phyloP scores from a whole-genome alignment of 208 protist genomes.

The Phytomonas sp. region DNA sequence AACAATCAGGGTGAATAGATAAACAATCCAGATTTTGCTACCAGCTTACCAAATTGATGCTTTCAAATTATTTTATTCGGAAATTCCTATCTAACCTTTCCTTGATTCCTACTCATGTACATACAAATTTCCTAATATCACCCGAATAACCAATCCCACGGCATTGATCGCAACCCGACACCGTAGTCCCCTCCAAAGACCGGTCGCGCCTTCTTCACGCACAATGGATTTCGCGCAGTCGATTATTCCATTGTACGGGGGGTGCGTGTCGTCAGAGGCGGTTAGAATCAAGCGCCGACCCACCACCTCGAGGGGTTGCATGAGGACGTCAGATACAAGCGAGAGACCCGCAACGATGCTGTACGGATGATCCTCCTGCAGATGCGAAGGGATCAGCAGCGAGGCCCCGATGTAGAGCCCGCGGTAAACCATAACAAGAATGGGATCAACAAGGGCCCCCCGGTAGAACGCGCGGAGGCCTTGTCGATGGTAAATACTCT shows the following conservation, averaged over 20 bases:
- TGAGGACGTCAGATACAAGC: conserved; percentile 44
- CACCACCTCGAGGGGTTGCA: conserved; percentile 77
- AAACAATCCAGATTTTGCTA: neutral
- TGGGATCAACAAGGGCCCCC: conserved; percentile 43
- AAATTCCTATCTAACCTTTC: neutral
- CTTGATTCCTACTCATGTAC: neutral
- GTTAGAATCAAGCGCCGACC: conserved; percentile 67
- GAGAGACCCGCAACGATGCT: conserved; percentile 40
- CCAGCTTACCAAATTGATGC: neutral
- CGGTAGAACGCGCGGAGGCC: conserved; percentile 72
- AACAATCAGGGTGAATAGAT: neutral
- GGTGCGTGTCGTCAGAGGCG: conserved; percentile 35
- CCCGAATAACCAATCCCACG: conserved; percentile 20
- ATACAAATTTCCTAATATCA: conserved; percentile 8
- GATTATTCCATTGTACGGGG: conserved; percentile 37
- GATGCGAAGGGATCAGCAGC: conserved; percentile 21
- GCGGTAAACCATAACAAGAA: conserved; percentile 59
- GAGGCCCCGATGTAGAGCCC: conserved; percentile 41
- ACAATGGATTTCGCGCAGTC: conserved; percentile 68
- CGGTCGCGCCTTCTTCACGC: conserved; percentile 58
- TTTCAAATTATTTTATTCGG: neutral
- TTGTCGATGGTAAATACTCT: conserved; percentile 33
- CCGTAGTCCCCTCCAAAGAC: conserved; percentile 57
- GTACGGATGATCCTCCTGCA: conserved; percentile 40
- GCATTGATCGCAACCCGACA: conserved; percentile 32